Conservation (phyloP, 129 eudicot genomes). For the Flaveria ramosissima region DNA sequence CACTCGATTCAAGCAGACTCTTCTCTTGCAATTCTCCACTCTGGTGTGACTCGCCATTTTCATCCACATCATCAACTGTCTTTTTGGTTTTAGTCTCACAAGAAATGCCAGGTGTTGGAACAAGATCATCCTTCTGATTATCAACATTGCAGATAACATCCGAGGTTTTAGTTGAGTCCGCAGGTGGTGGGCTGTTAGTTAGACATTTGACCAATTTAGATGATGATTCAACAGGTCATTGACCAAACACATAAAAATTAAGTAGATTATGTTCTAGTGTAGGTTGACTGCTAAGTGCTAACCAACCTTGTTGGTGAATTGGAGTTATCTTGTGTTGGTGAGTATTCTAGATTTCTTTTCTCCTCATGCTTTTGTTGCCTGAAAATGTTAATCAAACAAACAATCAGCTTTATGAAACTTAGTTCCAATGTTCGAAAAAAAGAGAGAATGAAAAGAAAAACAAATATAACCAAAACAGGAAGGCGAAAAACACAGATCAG, state of each 20-base stretch:
- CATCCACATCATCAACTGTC: background rate
- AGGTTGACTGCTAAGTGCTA: background rate
- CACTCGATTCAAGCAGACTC: background rate
- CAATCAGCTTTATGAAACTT: background rate
- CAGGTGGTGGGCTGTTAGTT: slow-evolving; percentile 26
- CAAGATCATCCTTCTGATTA: slow-evolving; percentile 11
- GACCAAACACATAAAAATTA: slow-evolving; percentile 7
- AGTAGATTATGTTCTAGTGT: background rate
- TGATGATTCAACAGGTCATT: slow-evolving; percentile 11
- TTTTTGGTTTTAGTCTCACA: background rate
- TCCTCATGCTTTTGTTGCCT: slow-evolving; percentile 41
- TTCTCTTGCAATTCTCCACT: slow-evolving; percentile 15
- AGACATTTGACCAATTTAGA: slow-evolving; percentile 22
- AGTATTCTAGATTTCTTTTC: slow-evolving; percentile 37
- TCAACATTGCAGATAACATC: background rate
- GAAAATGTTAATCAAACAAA: slow-evolving; percentile 11
- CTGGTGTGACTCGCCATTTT: background rate
- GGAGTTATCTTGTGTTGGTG: slow-evolving; percentile 16
- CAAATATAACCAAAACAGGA: background rate
- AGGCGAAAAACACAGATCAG: background rate
- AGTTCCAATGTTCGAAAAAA: background rate
- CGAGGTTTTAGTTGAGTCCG: slow-evolving; percentile 19
- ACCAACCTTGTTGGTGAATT: slow-evolving; percentile 27
- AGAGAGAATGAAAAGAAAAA: background rate
- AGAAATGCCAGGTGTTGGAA: background rate